Evolutionary conservation across 2,329 filamentous ascomycete genomes (phyloP).

Genomic region (Fusarium aywerte): DNA sequence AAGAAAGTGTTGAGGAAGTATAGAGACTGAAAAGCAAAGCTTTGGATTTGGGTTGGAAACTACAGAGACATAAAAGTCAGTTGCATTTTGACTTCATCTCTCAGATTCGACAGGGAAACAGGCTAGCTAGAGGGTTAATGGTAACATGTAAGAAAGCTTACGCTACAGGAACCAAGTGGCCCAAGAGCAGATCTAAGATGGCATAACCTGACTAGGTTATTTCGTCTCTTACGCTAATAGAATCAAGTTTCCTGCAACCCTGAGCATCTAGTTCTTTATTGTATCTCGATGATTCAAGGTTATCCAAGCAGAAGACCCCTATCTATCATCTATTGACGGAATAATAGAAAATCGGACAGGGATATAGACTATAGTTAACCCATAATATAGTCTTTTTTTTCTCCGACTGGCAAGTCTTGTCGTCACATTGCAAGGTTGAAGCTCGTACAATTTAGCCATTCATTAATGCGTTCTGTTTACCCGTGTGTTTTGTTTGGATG

Average conservation of each 20-base stretch:
- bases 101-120: neutral
- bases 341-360: neutral
- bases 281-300: neutral
- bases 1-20: neutral
- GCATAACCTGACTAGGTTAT: too few species aligned
- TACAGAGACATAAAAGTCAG: neutral
- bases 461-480: conserved; percentile 24
- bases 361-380: neutral
- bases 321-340: neutral
- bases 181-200: too few species aligned
- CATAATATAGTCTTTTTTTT: neutral
- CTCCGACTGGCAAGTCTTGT: neutral
- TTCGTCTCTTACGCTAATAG: too few species aligned
- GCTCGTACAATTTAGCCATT: neutral
- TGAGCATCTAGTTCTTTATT: too few species aligned
- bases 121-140: too few species aligned
- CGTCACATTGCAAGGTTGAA: neutral
- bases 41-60: neutral
- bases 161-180: too few species aligned
- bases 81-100: neutral
- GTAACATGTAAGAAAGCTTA: too few species aligned
- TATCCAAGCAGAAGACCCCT: neutral
- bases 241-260: too few species aligned
- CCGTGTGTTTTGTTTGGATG: conserved; percentile 1
- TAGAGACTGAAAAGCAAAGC: neutral